Percentiles rank a stretch among this genome's conserved stretches.
These are phyloP conservation scores for Penicillium sp. DNA, from an alignment of 2,329 filamentous ascomycete species.

Conservation along the genomic window DNA sequence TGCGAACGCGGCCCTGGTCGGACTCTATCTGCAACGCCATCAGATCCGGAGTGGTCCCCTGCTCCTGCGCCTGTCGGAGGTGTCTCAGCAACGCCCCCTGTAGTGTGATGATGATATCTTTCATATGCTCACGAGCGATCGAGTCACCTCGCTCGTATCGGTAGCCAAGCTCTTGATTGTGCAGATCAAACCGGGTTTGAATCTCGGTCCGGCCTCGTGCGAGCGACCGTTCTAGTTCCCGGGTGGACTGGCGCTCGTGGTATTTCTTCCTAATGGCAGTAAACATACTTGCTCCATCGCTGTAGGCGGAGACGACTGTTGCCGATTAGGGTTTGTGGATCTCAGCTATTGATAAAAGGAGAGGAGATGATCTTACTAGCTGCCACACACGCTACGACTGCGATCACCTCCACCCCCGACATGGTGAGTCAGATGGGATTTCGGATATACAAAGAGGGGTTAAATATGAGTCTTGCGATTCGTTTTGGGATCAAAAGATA, in stretches of 20 bases:
- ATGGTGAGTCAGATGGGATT: conserved; percentile 2
- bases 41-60: conserved; percentile 33
- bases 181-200: conserved; percentile 36
- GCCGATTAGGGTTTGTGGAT: not conserved
- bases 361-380: conserved; percentile 15
- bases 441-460: not conserved
- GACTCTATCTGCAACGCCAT: conserved; percentile 34
- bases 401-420: conserved; percentile 24
- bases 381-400: conserved; percentile 24
- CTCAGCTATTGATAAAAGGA: not conserved
- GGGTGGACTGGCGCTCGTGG: conserved; percentile 20
- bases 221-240: conserved; percentile 38
- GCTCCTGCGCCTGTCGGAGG: conserved; percentile 32
- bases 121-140: conserved; percentile 38
- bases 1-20: conserved; percentile 36
- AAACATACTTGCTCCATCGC: conserved; percentile 32
- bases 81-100: conserved; percentile 36
- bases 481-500: too few relatives aligned
- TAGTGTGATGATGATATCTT: conserved; percentile 40
- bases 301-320: conserved; percentile 33
- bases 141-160: conserved; percentile 37
- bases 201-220: conserved; percentile 35
- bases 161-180: conserved; percentile 34
- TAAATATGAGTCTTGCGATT: not conserved
- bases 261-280: conserved; percentile 28